Conservation (phyloP, 176 grass and related monocot species). For the Oryza officinalis region DNA sequence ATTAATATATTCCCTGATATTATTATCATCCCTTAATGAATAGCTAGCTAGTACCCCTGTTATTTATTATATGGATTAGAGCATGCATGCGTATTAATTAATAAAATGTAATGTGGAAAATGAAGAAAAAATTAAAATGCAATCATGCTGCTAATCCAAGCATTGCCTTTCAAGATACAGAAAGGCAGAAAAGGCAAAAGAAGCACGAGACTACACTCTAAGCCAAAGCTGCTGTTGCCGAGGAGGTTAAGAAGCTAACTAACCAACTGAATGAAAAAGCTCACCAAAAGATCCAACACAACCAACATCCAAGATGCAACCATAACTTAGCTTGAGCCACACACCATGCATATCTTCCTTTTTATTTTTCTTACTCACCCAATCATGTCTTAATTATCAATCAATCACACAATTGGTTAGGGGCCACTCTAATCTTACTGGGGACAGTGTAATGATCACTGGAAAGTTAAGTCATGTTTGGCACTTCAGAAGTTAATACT, state of each 20-base stretch:
- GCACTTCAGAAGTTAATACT: background rate
- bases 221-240: slow-evolving; percentile 6
- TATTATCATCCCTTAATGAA: background rate
- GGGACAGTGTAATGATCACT: background rate
- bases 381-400: slow-evolving; percentile 43
- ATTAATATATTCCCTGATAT: background rate
- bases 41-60: background rate
- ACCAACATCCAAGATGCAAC: slow-evolving; percentile 14
- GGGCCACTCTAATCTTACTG: background rate
- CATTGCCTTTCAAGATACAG: slow-evolving; percentile 37
- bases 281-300: slow-evolving; percentile 4
- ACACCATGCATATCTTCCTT: background rate
- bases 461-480: background rate
- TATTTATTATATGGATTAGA: background rate
- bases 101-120: background rate
- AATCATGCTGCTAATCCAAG: slow-evolving; percentile 5
- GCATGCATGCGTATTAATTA: background rate
- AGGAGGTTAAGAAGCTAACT: slow-evolving; percentile 29
- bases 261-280: slow-evolving; percentile 2
- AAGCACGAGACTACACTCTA: slow-evolving; percentile 33
- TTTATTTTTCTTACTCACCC: background rate
- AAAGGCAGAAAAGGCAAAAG: background rate
- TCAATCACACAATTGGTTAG: slow-evolving; percentile 12
- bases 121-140: background rate
- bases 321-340: slow-evolving; percentile 43